These are phyloP conservation scores for Acorus gramineus DNA, from an alignment of 106 monocot species.

Conservation along the genomic window DNA sequence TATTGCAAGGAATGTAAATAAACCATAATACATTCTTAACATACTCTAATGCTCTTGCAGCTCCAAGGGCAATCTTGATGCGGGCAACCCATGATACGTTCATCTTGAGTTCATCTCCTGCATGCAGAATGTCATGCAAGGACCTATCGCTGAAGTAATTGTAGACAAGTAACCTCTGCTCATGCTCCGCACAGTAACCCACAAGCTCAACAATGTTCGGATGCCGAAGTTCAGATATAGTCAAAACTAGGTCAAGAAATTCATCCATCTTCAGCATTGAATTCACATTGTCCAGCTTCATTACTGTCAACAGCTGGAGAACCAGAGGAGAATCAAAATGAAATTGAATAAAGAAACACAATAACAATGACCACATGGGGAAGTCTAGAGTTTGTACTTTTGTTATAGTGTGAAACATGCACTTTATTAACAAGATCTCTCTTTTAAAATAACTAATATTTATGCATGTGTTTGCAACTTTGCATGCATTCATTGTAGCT, in stretches of 20 bases:
- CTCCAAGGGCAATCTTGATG: conserved; percentile 64
- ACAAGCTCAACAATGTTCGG: conserved; percentile 80
- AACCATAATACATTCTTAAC: conserved; percentile 2
- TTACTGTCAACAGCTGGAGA: conserved; percentile 64
- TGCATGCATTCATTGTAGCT: too few species aligned
- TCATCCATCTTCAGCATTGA: conserved; percentile 54
- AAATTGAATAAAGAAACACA: neutral
- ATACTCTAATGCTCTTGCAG: conserved; percentile 96
- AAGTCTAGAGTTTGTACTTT: too few species aligned
- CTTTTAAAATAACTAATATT: too few species aligned
- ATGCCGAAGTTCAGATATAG: conserved; percentile 69
- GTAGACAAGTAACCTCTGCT: conserved; percentile 72
- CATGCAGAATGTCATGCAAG: conserved; percentile 71
- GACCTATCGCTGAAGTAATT: conserved; percentile 61
- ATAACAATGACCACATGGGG: too few species aligned
- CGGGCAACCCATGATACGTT: conserved; percentile 87
- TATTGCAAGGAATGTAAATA: too few species aligned
- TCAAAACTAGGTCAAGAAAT: conserved; percentile 63
- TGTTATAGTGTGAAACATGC: too few species aligned
- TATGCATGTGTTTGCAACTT: too few species aligned
- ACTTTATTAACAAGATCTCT: too few species aligned
- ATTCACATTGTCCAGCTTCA: conserved; percentile 74
- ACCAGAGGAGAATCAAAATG: conserved; percentile 8
- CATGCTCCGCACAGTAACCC: conserved; percentile 94
- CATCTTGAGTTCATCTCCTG: conserved; percentile 43